These are phyloP conservation scores for Pythium rishiriense DNA, from an alignment of 352 stramenopile genomes.

Conservation along the genomic window DNA sequence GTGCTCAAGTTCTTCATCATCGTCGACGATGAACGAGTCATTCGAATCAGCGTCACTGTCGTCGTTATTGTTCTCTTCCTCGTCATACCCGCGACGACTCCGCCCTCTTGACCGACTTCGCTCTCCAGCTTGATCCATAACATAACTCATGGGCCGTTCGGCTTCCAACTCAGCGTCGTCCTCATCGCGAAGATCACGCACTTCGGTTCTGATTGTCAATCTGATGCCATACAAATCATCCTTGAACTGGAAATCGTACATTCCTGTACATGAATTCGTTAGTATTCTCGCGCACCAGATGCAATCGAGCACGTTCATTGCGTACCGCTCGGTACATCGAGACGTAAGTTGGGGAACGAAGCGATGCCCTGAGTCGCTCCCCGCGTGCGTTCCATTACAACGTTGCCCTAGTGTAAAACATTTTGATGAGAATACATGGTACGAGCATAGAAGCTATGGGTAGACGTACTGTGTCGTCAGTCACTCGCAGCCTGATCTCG, in stretches of 20 bases:
- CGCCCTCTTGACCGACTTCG: constrained; percentile 26
- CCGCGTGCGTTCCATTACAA: constrained; percentile 58
- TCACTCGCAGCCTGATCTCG: constrained; percentile 55
- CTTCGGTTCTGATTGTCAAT: constrained; percentile 50
- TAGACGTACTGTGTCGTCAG: constrained; percentile 46
- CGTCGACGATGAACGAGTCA: constrained; percentile 69
- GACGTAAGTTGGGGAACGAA: constrained; percentile 53
- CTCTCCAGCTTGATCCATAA: constrained; percentile 18
- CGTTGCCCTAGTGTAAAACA: constrained; percentile 38
- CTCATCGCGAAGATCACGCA: constrained; percentile 50
- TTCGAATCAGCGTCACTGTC: constrained; percentile 45
- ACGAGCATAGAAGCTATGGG: neutral
- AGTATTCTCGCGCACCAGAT: constrained; percentile 3
- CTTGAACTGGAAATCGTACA: constrained; percentile 69
- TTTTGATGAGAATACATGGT: neutral
- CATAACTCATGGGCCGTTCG: neutral
- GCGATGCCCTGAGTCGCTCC: constrained; percentile 50
- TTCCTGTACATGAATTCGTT: constrained; percentile 30
- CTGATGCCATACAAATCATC: constrained; percentile 62
- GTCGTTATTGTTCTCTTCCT: constrained; percentile 42
- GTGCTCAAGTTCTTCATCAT: constrained; percentile 37
- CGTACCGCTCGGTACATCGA: constrained; percentile 68
- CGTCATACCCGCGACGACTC: constrained; percentile 20
- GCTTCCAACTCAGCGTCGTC: constrained; percentile 25
- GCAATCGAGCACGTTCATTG: neutral